A percentile compares a stretch with the other conserved stretches of the same genome.
Conservation (phyloP, 805 yeast species). For the Cyberlindnera xishuangbannaensis region DNA sequence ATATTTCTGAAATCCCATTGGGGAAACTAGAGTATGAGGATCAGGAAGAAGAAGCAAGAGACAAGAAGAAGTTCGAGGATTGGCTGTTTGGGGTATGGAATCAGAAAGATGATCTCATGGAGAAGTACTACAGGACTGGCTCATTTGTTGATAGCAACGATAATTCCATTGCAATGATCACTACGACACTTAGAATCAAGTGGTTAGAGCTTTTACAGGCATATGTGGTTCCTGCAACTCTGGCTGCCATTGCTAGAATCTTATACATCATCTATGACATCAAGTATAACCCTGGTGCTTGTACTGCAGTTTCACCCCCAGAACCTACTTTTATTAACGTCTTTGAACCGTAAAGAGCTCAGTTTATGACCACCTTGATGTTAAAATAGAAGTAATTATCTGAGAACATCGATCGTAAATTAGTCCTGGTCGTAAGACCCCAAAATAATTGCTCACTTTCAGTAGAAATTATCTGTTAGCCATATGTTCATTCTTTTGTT, state of each 20-base stretch:
- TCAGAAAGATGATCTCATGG: constrained; percentile 70
- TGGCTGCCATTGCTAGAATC: constrained; percentile 18
- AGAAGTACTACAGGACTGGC: constrained; percentile 52
- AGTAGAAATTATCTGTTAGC: too few relatives aligned
- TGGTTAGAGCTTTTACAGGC: constrained; percentile 26
- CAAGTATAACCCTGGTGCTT: constrained; percentile 6
- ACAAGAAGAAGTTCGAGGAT: constrained; percentile 47
- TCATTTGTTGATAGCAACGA: constrained; percentile 32
- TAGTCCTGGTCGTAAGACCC: too few relatives aligned
- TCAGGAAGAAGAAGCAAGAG: constrained; percentile 34
- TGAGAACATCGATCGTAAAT: too few relatives aligned
- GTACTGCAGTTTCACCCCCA: constrained; percentile 4
- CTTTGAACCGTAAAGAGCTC: too few relatives aligned
- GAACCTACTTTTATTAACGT: constrained; percentile 1
- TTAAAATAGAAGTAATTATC: too few relatives aligned
- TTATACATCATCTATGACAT: constrained; percentile 3
- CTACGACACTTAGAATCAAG: constrained; percentile 19
- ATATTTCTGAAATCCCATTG: constrained; percentile 58
- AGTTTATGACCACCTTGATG: too few relatives aligned
- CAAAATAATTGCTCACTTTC: too few relatives aligned
- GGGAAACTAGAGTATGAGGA: constrained; percentile 41
- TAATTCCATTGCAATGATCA: constrained; percentile 7
- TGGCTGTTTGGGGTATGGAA: constrained; percentile 78
- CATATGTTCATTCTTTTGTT: too few relatives aligned
- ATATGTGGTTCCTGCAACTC: constrained; percentile 28